Evolutionary conservation across 768 basidiomycete genomes (phyloP).

Genomic region (Lentinula edodes): DNA sequence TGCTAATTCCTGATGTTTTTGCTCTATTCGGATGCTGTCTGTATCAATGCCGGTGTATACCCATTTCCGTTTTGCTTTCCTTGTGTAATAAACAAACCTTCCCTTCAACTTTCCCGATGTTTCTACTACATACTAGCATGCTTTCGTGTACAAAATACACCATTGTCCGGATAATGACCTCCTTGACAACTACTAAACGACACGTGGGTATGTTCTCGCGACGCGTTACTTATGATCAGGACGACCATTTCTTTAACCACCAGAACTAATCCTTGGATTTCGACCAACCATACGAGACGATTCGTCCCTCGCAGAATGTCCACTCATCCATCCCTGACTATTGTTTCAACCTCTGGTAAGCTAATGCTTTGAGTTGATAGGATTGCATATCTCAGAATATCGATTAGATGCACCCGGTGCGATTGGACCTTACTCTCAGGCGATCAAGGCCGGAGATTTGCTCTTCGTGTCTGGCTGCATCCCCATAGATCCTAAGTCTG

Average conservation of each 20-base stretch:
- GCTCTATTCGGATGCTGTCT: background rate
- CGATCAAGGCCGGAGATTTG: slow-evolving; percentile 74
- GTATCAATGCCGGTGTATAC: background rate
- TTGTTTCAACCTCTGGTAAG: slow-evolving; percentile 39
- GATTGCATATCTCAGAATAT: background rate
- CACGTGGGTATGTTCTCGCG: too few relatives aligned
- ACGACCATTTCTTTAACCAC: too few relatives aligned
- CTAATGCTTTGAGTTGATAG: background rate
- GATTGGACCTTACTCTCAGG: slow-evolving; percentile 87
- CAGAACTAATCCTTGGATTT: background rate
- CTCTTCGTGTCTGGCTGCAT: slow-evolving; percentile 91
- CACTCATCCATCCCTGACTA: slow-evolving; percentile 32
- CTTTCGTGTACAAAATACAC: too few relatives aligned
- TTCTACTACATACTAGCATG: too few relatives aligned
- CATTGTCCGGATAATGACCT: too few relatives aligned
- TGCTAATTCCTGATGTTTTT: background rate
- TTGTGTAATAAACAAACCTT: too few relatives aligned
- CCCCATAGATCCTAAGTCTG: slow-evolving; percentile 69
- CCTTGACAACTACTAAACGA: too few relatives aligned
- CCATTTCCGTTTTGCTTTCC: background rate
- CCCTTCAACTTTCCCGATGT: too few relatives aligned
- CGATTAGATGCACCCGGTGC: slow-evolving; percentile 66
- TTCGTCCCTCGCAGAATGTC: slow-evolving; percentile 7
- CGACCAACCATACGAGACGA: too few relatives aligned
- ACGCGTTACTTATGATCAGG: too few relatives aligned